Base-by-base conservation (phyloP, 306 rosid genomes). In the Glycine latifolia region DNA sequence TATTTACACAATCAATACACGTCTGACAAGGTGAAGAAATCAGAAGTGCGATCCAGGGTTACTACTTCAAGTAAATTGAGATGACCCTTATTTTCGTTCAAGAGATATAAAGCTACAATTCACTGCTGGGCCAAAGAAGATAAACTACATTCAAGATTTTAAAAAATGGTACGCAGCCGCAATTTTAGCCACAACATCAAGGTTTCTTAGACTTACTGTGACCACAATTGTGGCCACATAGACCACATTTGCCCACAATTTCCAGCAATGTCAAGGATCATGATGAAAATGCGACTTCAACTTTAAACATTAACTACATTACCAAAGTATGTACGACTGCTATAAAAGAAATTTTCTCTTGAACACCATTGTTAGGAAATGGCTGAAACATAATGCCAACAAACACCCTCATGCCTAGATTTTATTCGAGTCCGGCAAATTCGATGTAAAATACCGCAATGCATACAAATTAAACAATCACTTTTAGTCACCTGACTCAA, bases 401-500 rank as follows among this genome's bases (percentile, higher is more conserved):
- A 43, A 43, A 43, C 47, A 43, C 47, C 7, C 47, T 43, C 7
- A 43, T 41, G 58, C 53, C 41, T 39, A 55, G 13, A 48, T 47
- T 76, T 16, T 4, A 8, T 31, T 56, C 13, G 43, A 76, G 72
- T 68, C 39, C 17, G 14, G 52, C 10, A 71, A 70, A 70, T 39
- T 71, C 4, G 43, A 48, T 44, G 20, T 10, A 67, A 67, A 46
- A 14, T 47, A 69, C 58, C 39, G 2, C 10, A 8, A 17, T 70
- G n/a, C 60, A 31, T 71, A 14, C 46, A 48, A 49, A 71, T 20
- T 46, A 55, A 15, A n/a, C 16, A 20, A 16, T 61, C 73, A 1
- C 20, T 50, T 62, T 72, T 20, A 52, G 43, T 73, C 68, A 88
- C 91, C 91, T 88, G 91, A 76, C 73, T 86, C 81, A 88, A 81